Base-by-base conservation (phyloP, 768 basidiomycete species). In the Suillus clintonianus region DNA sequence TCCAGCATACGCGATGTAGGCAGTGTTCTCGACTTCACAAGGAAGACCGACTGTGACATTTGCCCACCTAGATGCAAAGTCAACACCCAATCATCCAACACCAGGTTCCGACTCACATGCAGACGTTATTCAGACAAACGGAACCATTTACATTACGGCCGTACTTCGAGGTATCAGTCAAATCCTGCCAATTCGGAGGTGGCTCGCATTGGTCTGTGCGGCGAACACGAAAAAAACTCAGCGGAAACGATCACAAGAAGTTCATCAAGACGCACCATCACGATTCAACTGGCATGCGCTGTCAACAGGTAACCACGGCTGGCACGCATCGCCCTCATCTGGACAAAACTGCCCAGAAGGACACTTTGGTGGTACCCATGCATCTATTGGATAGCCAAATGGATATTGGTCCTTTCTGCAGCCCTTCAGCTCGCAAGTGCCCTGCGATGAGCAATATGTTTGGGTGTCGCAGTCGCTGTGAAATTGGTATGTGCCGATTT, bases 261-360 rank as follows among this genome's bases (percentile, higher is more conserved):
- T 41, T 3, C 30, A n/a, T 34, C 19, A 3, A 37, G 36, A 4
- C 82, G 61, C 64, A 91, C 94, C 92, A 75, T 95, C 94, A 60
- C 94, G 87, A 72, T 95, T 91, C 64, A 95, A 84, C 75, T 95
- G 93, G 78, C 94, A 95, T 34, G 82, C 72, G 65, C 86, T 88
- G 32, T 82, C 88, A 4, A 92, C 86, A 1, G 83, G 61, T 17
- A 91, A 78, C 39, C 89, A 68, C 6, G 76, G 66, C 70, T 88
- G 84, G 77, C 94, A 96, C 9, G 74, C 78, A 66, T 88, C 87
- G 64, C 85, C 86, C 77, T 95, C 95, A 69, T 95, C 93, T 0
- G 92, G 92, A 74, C 94, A 95, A 74, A 95, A 95, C 69, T 85
- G 72, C 22, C 85, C 88, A 37, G 69, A 67, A 9, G 78, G 72